These are phyloP conservation scores for Boechera retrofracta DNA, from an alignment of 345 rosid genomes.

Conservation along the genomic window DNA sequence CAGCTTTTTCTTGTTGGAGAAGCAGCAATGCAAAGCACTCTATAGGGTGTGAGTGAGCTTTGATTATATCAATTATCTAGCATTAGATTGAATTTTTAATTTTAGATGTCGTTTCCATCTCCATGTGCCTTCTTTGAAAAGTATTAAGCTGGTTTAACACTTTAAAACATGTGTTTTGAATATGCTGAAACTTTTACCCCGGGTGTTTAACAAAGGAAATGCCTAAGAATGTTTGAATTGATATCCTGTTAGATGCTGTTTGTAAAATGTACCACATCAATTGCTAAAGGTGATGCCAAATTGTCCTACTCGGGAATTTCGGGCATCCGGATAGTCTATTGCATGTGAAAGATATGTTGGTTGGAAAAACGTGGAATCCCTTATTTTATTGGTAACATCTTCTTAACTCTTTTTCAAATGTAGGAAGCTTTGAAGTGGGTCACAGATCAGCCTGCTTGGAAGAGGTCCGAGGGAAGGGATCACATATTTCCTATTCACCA, in stretches of 20 bases:
- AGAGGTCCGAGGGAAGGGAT: constrained; percentile 87
- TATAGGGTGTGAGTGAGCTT: constrained; percentile 98
- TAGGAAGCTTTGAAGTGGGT: constrained; percentile 97
- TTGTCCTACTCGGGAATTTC: not conserved
- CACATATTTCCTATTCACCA: constrained; percentile 98
- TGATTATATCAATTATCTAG: constrained; percentile 33
- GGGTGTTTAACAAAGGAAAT: not conserved
- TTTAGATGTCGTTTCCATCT: not conserved
- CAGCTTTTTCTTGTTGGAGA: constrained; percentile 94
- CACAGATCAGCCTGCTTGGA: constrained; percentile 98
- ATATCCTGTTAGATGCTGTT: not conserved
- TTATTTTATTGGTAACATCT: not conserved
- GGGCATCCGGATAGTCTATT: not conserved
- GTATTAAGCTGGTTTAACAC: not conserved
- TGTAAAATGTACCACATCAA: not conserved
- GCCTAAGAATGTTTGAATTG: not conserved
- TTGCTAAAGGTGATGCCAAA: not conserved
- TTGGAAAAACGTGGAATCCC: constrained; percentile 1
- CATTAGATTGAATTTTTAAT: not conserved
- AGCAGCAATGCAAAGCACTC: constrained; percentile 94
- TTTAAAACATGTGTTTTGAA: not conserved
- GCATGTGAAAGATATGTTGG: constrained; percentile 11
- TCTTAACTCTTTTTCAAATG: not conserved
- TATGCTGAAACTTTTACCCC: not conserved
- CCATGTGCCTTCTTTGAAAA: not conserved